phyloP scores from a whole-genome alignment of 768 basidiomycete genomes.

The Lactarius deliciosus region DNA sequence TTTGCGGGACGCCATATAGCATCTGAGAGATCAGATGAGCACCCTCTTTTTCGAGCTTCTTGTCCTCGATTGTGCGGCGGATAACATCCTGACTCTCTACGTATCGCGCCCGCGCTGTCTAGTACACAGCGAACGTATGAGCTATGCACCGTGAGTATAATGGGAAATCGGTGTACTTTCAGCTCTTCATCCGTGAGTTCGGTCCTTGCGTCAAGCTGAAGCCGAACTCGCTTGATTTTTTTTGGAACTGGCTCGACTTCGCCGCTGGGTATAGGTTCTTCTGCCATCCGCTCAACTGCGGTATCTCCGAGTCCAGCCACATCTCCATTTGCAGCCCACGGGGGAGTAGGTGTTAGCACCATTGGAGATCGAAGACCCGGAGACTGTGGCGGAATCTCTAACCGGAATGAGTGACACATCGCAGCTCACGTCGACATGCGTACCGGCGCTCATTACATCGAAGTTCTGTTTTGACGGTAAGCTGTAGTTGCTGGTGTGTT shows the following conservation, averaged over 20 bases:
- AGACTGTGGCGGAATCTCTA: conserved; percentile 12
- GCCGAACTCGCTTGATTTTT: conserved; percentile 53
- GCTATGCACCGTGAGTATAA: neutral
- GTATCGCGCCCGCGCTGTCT: conserved; percentile 59
- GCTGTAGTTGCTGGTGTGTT: neutral
- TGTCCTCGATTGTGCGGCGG: conserved; percentile 50
- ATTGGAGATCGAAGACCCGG: conserved; percentile 10
- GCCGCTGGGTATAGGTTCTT: neutral
- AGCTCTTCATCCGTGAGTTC: conserved; percentile 84
- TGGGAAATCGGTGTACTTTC: conserved; percentile 45
- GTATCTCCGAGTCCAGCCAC: neutral
- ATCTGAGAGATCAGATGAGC: conserved; percentile 57
- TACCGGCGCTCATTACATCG: conserved; percentile 16
- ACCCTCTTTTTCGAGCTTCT: conserved; percentile 55
- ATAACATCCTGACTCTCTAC: conserved; percentile 57
- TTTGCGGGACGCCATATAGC: conserved; percentile 63
- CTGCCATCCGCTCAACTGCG: neutral
- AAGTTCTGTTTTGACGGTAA: conserved; percentile 17
- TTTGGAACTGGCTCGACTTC: conserved; percentile 9
- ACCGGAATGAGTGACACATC: neutral
- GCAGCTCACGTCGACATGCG: neutral
- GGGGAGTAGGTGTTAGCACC: conserved; percentile 22
- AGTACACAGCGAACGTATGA: conserved; percentile 28
- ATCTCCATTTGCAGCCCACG: conserved; percentile 14
- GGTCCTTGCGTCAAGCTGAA: conserved; percentile 68